Evolutionary conservation across 2,329 filamentous ascomycete genomes (phyloP).

Genomic region (Penicillium sp.): DNA sequence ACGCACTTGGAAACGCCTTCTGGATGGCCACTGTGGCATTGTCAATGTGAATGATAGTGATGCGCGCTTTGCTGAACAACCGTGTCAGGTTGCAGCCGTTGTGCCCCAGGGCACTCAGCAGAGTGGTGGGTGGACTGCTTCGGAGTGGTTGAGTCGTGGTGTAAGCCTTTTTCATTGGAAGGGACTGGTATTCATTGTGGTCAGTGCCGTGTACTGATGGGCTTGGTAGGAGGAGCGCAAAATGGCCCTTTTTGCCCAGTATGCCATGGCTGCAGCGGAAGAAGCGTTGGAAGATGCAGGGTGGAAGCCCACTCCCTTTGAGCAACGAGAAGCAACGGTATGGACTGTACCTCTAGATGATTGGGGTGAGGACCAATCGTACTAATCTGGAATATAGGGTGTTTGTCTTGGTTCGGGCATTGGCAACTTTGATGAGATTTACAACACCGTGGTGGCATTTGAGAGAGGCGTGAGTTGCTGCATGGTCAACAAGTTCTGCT

Average conservation of each 20-base stretch:
- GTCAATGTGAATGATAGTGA: conserved; percentile 65
- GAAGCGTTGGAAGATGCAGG: conserved; percentile 82
- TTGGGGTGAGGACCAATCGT: conserved; percentile 3
- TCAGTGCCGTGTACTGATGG: background rate
- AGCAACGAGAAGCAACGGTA: conserved; percentile 69
- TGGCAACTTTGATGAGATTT: conserved; percentile 88
- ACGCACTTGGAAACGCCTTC: conserved; percentile 74
- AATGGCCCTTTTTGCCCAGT: conserved; percentile 90
- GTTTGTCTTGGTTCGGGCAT: conserved; percentile 95
- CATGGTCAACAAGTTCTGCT: too few species aligned
- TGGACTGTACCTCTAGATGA: conserved; percentile 16
- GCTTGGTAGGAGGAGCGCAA: conserved; percentile 61
- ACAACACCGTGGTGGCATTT: conserved; percentile 75
- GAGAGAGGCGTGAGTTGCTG: conserved; percentile 61
- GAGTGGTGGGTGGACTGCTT: conserved; percentile 44
- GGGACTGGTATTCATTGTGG: background rate
- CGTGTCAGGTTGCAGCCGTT: conserved; percentile 79
- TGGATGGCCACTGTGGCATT: conserved; percentile 78
- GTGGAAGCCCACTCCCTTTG: conserved; percentile 63
- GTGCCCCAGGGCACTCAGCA: conserved; percentile 61
- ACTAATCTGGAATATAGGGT: conserved; percentile 53
- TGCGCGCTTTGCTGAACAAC: conserved; percentile 66
- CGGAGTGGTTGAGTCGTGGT: conserved; percentile 46
- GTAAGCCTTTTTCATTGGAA: conserved; percentile 26
- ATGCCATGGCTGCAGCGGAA: conserved; percentile 78